Base-by-base conservation (phyloP, 495 filamentous ascomycete species). In the Pyrenopolyporus hunteri region DNA sequence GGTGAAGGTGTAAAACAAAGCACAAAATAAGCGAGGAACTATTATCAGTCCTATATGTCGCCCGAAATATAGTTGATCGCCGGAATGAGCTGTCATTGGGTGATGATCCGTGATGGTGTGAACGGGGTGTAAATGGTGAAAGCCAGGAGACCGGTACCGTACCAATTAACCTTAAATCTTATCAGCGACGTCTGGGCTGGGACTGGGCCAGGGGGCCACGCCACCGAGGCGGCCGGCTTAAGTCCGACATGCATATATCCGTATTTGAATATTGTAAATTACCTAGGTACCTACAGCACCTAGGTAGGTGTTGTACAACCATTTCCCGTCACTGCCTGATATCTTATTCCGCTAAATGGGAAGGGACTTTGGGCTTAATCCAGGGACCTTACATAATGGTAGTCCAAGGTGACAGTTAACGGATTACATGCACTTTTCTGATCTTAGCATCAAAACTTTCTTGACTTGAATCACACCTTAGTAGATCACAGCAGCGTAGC, bases 81-180 rank as follows among this genome's bases (percentile, higher is more conserved):
- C n/a, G n/a, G n/a, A n/a, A n/a, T n/a, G n/a, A n/a, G n/a, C n/a
- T n/a, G n/a, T n/a, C n/a, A n/a, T n/a, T n/a, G n/a, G n/a, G n/a
- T n/a, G n/a, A 40, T 40, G n/a, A 11, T 40, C 3, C 17, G 37
- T 25, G 17, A 14, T 28, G 10, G 28, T 45, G 29, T 39, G 19
- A 28, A 35, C n/a, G n/a, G n/a, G 25, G 42, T 29, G 26, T 29
- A 5, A 29, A 29, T 29, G 42, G 5, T 26, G 11, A 44, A 22
- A n/a, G 8, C 61, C 36, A 57, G 45, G 40, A 40, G 31, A 9
- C 14, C 22, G 47, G 55, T 45, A 33, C 25, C 20, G 4, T 44
- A 40, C 19, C 16, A 46, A 45, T 64, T 56, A 65, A 60, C 56
- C 62, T 65, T 60, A 65, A 64, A 56, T 17, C 35, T n/a, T 48